Evolutionary conservation across 805 yeast genomes (phyloP), one percentile per base, ranked within the genome.

Genomic region (Saccharomycopsis capsularis): DNA sequence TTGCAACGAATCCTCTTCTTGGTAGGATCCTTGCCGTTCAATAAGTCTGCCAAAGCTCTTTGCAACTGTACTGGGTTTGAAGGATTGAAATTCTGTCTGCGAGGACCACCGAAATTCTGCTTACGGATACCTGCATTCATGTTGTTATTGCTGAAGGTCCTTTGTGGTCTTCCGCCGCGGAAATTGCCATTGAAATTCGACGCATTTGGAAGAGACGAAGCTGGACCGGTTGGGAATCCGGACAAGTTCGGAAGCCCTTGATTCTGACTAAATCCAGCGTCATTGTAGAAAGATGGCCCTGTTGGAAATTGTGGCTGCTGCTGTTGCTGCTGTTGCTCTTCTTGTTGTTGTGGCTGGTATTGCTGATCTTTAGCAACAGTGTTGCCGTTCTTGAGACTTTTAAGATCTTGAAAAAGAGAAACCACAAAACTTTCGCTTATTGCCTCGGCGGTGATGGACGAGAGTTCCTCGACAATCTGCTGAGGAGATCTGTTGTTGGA

Each of bases 401-500:
- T 67, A 38, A 85, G 69, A 42, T 84, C 89, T 37, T 69, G 65
- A 55, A 76, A 80, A 1, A 84, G 75, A 22, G 73, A 68, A 46
- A 74, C 73, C 15, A 84, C 73, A 50, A 84, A 82, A 9, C 64
- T 69, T 42, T 68, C 72, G 51, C 79, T 73, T n/a, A 82, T 76
- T 4, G 76, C 77, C 3, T 76, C 74, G 47, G 82, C 83, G 53
- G 82, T 79, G 44, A 84, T 66, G 40, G 77, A 74, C 32, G 76
- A 68, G 27, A 85, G 70, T 59, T 85, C 93, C 18, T 65, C 66
- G 18, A 75, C 72, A 32, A 84, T 81, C 46, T 80, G 84, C 16
- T 69, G 71, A 11, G 82, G 75, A 4, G 78, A 67, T 58, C 82
- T 79, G 57, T 82, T 80, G 56, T 82, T 82, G 13, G 82, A 80